These are phyloP conservation scores for Psidium friedrichsthalianum DNA, from an alignment of 345 rosid genomes.

Conservation along the genomic window DNA sequence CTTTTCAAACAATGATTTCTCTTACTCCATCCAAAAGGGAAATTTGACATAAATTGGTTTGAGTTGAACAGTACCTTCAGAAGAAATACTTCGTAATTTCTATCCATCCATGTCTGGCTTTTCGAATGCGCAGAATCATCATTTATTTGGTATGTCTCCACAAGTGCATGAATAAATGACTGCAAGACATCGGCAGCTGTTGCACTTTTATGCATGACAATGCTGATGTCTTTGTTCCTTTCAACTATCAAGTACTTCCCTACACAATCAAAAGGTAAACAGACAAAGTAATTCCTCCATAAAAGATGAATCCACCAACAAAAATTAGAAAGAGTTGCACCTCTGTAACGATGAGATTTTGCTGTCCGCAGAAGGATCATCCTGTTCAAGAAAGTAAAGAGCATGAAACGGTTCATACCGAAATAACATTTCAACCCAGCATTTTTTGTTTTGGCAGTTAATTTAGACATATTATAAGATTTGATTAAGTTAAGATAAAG, in stretches of 20 bases:
- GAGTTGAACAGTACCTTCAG: conserved; percentile 35
- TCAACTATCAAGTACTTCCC: conserved; percentile 59
- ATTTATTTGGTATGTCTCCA: conserved; percentile 23
- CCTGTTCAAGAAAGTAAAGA: conserved; percentile 19
- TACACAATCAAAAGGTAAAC: conserved; percentile 9
- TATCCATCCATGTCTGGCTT: conserved; percentile 75
- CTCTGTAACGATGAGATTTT: conserved; percentile 27
- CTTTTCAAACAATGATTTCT: not conserved
- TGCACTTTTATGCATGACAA: conserved; percentile 58
- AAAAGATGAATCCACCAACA: not conserved
- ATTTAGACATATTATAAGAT: not conserved
- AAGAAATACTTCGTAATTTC: conserved; percentile 44
- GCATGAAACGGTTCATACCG: not conserved
- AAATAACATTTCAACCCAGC: not conserved
- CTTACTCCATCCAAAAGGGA: not conserved
- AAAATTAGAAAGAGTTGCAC: conserved; percentile 14
- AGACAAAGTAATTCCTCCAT: not conserved
- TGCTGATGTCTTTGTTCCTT: conserved; percentile 29
- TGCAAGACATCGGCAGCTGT: conserved; percentile 50
- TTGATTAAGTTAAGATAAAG: not conserved
- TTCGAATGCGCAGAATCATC: conserved; percentile 16
- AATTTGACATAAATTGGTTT: not conserved
- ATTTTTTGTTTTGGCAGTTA: not conserved
- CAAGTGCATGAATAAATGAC: conserved; percentile 69
- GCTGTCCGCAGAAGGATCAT: conserved; percentile 24